Percentiles rank a stretch among this genome's conserved stretches.
Evolutionary conservation across 345 rosid genomes (phyloP).

Genomic region (Salix viminalis): DNA sequence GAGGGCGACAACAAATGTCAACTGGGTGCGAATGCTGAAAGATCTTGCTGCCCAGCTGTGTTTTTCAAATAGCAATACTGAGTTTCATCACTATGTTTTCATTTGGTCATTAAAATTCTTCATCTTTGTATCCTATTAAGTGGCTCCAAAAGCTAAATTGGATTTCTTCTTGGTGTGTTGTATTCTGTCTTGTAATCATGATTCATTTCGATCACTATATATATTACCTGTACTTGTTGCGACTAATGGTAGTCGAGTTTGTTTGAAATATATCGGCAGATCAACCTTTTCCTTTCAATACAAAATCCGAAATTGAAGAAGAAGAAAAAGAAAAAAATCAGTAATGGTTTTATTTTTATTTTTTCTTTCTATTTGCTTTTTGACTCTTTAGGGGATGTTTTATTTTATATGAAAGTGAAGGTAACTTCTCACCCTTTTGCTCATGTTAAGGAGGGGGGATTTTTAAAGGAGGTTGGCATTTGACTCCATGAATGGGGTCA

Average conservation of each 20-base stretch:
- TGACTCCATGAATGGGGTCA: no score
- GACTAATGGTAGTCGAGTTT: background rate
- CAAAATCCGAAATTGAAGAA: background rate
- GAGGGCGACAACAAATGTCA: conserved; percentile 56
- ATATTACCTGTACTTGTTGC: background rate
- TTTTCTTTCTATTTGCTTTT: no score
- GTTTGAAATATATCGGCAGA: background rate
- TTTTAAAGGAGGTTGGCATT: no score
- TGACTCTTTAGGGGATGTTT: no score
- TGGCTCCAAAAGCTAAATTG: background rate
- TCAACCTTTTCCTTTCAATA: background rate
- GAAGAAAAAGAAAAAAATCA: no score
- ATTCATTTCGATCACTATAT: background rate
- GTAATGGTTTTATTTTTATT: no score
- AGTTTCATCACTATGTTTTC: background rate
- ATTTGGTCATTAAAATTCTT: background rate
- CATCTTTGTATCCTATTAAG: background rate
- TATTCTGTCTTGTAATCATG: background rate
- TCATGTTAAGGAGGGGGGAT: no score
- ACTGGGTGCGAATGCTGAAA: conserved; percentile 68
- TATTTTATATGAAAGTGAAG: no score
- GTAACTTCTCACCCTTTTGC: no score
- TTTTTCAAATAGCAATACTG: background rate
- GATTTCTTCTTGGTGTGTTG: background rate
- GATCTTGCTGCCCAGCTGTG: background rate